These are phyloP conservation scores for Penicillium sp. DNA, from an alignment of 2,329 filamentous ascomycete species.

Conservation along the genomic window DNA sequence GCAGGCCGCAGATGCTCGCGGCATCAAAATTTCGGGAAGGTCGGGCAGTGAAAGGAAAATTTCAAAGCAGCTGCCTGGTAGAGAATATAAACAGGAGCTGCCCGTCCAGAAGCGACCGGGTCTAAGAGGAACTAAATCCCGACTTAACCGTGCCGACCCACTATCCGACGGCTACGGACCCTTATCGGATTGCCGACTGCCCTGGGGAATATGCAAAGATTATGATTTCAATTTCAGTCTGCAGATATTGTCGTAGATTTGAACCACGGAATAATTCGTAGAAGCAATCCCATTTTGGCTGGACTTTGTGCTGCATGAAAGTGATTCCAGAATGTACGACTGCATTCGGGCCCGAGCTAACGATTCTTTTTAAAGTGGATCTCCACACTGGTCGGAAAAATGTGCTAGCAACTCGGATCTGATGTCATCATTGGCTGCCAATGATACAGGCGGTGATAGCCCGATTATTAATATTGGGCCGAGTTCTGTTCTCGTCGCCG, in stretches of 20 bases:
- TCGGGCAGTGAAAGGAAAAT: neutral
- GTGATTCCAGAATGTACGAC: neutral
- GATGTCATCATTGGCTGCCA: conserved; percentile 8
- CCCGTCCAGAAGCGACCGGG: neutral
- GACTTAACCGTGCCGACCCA: conserved; percentile 21
- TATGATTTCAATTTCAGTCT: neutral
- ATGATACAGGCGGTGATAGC: neutral
- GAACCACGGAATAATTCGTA: neutral
- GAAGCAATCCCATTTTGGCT: neutral
- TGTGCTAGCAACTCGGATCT: neutral
- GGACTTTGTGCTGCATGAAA: neutral
- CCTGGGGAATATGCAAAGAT: neutral
- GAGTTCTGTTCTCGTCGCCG: neutral
- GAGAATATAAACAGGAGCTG: conserved; percentile 8
- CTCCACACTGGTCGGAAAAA: conserved; percentile 6
- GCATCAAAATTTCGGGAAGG: neutral
- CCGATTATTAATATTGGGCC: neutral
- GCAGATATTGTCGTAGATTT: neutral
- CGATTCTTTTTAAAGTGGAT: neutral
- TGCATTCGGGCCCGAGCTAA: neutral
- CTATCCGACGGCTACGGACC: conserved; percentile 13
- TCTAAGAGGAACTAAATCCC: conserved; percentile 10
- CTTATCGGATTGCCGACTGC: conserved; percentile 8
- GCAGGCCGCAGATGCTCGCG: neutral
- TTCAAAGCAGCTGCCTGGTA: neutral